Percentiles rank a stretch among this genome's conserved stretches.
Evolutionary conservation across 106 monocot genomes (phyloP).

Genomic region (Triglochin maritima): DNA sequence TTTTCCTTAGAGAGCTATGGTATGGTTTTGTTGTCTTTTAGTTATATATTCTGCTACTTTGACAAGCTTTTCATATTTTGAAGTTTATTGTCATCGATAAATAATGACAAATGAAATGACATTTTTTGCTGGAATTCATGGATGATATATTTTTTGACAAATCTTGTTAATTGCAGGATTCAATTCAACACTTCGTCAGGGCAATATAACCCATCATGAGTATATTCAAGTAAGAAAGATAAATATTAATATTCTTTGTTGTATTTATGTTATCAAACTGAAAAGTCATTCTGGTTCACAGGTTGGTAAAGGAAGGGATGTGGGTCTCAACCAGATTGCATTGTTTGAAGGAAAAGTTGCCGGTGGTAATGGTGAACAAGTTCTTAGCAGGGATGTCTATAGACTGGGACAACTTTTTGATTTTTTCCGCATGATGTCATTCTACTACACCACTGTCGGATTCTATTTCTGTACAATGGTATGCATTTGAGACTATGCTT

Average conservation of each 20-base stretch:
- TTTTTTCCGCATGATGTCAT: conserved; percentile 89
- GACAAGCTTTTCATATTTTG: no score
- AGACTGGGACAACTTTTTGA: conserved; percentile 87
- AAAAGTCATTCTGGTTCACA: conserved; percentile 12
- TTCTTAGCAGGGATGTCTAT: conserved; percentile 88
- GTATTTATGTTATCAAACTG: not conserved
- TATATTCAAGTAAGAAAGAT: conserved; percentile 53
- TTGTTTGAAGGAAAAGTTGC: conserved; percentile 89
- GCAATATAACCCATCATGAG: conserved; percentile 88
- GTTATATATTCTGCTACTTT: no score
- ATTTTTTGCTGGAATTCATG: no score
- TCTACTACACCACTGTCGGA: conserved; percentile 85
- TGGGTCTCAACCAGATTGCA: conserved; percentile 86
- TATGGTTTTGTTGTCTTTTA: no score
- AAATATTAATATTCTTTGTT: not conserved
- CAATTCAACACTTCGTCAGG: conserved; percentile 83
- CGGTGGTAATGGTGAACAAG: conserved; percentile 91
- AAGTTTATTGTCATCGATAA: no score
- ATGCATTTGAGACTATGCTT: conserved; percentile 9
- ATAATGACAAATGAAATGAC: no score
- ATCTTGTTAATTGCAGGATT: conserved; percentile 36
- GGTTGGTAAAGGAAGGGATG: conserved; percentile 91
- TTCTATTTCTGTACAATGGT: conserved; percentile 88
- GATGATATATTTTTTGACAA: not conserved
- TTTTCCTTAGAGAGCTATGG: not conserved